Evolutionary conservation across 257 asterid species (phyloP), one percentile per base, ranked within the genome.

Genomic region (Mentha longifolia): DNA sequence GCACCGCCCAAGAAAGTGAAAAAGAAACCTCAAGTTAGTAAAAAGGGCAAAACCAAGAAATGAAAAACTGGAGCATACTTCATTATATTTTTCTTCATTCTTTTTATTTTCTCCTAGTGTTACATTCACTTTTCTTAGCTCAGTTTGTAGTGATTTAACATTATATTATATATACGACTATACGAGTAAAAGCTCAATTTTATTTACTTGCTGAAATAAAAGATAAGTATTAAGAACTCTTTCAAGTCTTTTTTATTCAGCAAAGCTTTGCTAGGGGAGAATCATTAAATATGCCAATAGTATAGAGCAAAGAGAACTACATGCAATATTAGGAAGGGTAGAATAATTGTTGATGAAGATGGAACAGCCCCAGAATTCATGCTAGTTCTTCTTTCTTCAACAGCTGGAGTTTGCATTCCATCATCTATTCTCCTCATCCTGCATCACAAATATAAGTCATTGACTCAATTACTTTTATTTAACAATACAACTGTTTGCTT

Each of bases 11-110:
- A 90, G 86, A 92, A 83, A 82, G 85, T 61, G 75, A 86, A 85
- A 80, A 92, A 70, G 90, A 91, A 91, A 85, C 69, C 97, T 64
- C 88, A 80, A 77, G 90, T 79, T 76, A 52, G 90, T 31, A 84
- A 79, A 73, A 87, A 87, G 70, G 73, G 88, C 85, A 89, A 86
- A 86, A 19, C 80, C 73, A 92, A 81, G 92, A 92, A 85, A 84
- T 89, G 86, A 87, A 73, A 65, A 54, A 68, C 62, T 10, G 10
- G 42, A 52, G 56, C 43, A 47, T 60, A 52, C 56, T 73, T 47
- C 61, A 52, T 58, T 9, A n/a, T n/a, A n/a, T n/a, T 57, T n/a
- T 30, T 57, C 54, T 55, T 22, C 0, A 1, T 56, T 64, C 25
- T 22, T 59, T 12, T 35, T 71, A 57, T 22, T 45, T 30, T 25